A percentile compares a stretch with the other conserved stretches of the same genome.
These are phyloP conservation scores for Rhodomyrtus psidioides DNA, from an alignment of 441 rosid genomes.

Conservation along the genomic window DNA sequence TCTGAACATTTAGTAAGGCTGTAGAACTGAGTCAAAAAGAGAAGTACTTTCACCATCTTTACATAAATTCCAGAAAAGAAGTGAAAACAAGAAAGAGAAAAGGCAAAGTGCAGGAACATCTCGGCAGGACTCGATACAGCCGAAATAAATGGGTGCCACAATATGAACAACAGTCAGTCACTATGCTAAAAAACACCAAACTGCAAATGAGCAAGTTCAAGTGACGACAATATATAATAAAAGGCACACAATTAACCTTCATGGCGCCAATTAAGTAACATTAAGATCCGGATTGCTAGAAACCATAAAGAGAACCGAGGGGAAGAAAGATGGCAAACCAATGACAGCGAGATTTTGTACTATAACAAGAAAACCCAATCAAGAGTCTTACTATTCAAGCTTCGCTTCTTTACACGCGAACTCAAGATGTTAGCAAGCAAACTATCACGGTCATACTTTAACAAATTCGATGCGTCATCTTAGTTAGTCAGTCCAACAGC, in stretches of 20 bases:
- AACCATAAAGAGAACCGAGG: neutral
- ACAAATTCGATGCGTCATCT: slow-evolving; percentile 18
- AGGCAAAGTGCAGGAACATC: neutral
- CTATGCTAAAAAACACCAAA: neutral
- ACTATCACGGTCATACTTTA: slow-evolving; percentile 29
- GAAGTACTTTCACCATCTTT: neutral
- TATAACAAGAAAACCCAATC: neutral
- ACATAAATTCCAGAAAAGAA: neutral
- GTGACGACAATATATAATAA: neutral
- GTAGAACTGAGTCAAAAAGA: neutral
- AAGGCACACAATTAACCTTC: neutral
- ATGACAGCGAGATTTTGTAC: neutral
- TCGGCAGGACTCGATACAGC: neutral
- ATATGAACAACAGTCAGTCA: neutral
- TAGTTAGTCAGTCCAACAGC: slow-evolving; percentile 35
- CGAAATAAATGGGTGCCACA: neutral
- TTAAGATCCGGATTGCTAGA: neutral
- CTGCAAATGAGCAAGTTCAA: neutral
- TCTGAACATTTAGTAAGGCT: neutral
- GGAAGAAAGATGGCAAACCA: neutral
- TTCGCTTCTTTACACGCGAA: slow-evolving; percentile 37
- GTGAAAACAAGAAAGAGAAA: neutral
- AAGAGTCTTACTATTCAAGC: slow-evolving; percentile 16
- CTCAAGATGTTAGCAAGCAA: slow-evolving; percentile 47
- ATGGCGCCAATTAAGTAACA: neutral